Conservation (phyloP, 2,329 filamentous ascomycete genomes). For the Beauveria scarabaeidicola region DNA sequence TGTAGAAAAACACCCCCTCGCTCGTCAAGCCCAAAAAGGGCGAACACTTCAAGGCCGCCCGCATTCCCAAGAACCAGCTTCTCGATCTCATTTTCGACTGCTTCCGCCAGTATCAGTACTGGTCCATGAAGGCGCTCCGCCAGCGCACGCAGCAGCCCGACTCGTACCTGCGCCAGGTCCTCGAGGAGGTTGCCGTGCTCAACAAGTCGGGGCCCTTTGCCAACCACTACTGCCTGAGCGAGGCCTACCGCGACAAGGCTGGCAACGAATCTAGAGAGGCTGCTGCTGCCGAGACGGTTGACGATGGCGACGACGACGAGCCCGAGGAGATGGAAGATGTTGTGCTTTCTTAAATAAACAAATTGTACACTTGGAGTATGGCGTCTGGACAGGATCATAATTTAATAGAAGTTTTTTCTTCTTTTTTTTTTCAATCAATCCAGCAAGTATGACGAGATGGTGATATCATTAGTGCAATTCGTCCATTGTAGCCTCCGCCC, state of each 20-base stretch:
- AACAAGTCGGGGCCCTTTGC: constrained; percentile 78
- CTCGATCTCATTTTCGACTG: constrained; percentile 75
- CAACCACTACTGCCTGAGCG: constrained; percentile 76
- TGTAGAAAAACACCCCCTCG: constrained; percentile 45
- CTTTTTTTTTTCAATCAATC: neutral
- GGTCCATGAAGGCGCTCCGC: constrained; percentile 85
- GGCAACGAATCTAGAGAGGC: constrained; percentile 41
- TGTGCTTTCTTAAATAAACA: neutral
- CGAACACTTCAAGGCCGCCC: constrained; percentile 72
- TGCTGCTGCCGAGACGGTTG: constrained; percentile 46
- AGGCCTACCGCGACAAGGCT: constrained; percentile 34
- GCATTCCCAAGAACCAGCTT: constrained; percentile 82
- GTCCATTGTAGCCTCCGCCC: neutral
- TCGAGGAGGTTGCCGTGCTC: constrained; percentile 75
- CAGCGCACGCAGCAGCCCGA: constrained; percentile 76
- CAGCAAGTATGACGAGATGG: neutral
- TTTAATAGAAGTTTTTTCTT: neutral
- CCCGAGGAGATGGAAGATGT: constrained; percentile 76
- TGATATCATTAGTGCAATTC: neutral
- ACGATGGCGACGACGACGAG: constrained; percentile 58
- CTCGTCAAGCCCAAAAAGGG: constrained; percentile 51
- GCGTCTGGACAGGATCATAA: neutral
- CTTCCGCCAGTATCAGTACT: constrained; percentile 83
- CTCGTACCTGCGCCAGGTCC: constrained; percentile 76
- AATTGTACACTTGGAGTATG: constrained; percentile 1